Base-by-base conservation (phyloP, 2,329 filamentous ascomycete genomes). In the Colletotrichum orbiculare region DNA sequence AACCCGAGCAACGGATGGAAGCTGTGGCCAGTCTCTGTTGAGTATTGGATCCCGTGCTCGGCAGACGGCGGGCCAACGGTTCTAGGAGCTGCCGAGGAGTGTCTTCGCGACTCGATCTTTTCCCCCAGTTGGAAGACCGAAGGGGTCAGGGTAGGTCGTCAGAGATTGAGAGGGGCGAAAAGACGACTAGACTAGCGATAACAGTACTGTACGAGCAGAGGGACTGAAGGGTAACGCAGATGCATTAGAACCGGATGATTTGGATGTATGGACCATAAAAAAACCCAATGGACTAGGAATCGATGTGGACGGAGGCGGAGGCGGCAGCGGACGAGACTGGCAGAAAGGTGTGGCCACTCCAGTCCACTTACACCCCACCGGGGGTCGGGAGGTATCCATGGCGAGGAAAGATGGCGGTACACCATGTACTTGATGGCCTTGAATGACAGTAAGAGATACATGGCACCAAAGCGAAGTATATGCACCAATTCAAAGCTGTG, bases 321-420 rank as follows among this genome's bases (percentile, higher is more conserved):
- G 43, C 43, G 34, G 34, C 17, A 25, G 55, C 49, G 25, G 42
- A 45, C n/a, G 39, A 55, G 7, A 43, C 41, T 43, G 9, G 10
- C 42, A 13, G 42, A 34, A 54, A 53, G 41, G 58, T 57, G 58
- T 66, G 58, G 58, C 25, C 58, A 66, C 42, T 45, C 17, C 15
- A 25, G 63, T 38, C 63, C 63, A 66, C 63, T 62, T 66, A 43
- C 52, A 66, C 63, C 50, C 52, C 58, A 65, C 63, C 34, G 47
- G 50, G 52, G 62, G 58, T 42, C 56, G 58, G 52, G 46, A 17
- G 42, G 63, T 46, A 62, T 63, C 58, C 58, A 57, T 47, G 58
- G n/a, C 42, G 15, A 38, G 34, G 35, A 15, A 61, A 39, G 57
- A 55, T 56, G 46, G 57, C 45, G 55, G 25, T 58, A 35, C 25